Percentiles rank a stretch among this genome's conserved stretches.
These are phyloP conservation scores for Ceratobasidium papillatum DNA, from an alignment of 1,284 basidiomycete species.

Conservation along the genomic window DNA sequence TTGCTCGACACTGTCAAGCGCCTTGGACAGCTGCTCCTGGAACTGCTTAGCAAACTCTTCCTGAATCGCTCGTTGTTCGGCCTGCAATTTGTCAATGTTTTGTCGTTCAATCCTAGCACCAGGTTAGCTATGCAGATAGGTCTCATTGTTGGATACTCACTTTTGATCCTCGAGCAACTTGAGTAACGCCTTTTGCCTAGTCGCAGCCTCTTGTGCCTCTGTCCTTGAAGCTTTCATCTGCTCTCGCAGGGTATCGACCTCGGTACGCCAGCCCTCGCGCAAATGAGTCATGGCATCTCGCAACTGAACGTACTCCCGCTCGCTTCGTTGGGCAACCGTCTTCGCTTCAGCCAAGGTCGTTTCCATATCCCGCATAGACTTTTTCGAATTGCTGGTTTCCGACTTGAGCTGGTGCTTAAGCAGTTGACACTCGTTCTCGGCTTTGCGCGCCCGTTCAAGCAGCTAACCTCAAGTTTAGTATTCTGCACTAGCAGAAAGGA, in stretches of 20 bases:
- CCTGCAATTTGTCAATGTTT: slow-evolving; percentile 55
- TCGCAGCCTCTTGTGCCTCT: slow-evolving; percentile 56
- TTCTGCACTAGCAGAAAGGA: slow-evolving; percentile 24
- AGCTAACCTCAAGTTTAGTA: slow-evolving; percentile 58
- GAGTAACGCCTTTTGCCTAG: slow-evolving; percentile 53
- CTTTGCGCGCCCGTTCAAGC: slow-evolving; percentile 80
- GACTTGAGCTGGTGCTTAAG: slow-evolving; percentile 75
- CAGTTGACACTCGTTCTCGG: slow-evolving; percentile 72
- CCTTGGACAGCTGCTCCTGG: slow-evolving; percentile 47
- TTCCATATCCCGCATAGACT: slow-evolving; percentile 79
- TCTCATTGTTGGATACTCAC: slow-evolving; percentile 48
- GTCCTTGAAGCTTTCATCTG: slow-evolving; percentile 71
- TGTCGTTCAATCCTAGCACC: slow-evolving; percentile 49
- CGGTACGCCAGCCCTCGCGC: slow-evolving; percentile 71
- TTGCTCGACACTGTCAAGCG: slow-evolving; percentile 62
- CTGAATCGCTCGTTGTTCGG: slow-evolving; percentile 55
- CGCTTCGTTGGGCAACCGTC: slow-evolving; percentile 76
- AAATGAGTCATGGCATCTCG: slow-evolving; percentile 76
- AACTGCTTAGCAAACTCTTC: slow-evolving; percentile 64
- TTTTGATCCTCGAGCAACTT: slow-evolving; percentile 66
- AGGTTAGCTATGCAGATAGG: background rate
- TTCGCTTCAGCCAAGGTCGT: slow-evolving; percentile 71
- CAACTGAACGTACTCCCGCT: slow-evolving; percentile 79
- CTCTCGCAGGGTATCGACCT: slow-evolving; percentile 68
- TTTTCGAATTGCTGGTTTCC: slow-evolving; percentile 75